A percentile compares a stretch with the other conserved stretches of the same genome.
Conservation (phyloP, 1,284 basidiomycete genomes). For the Erythrobasidium hasegawianum region DNA sequence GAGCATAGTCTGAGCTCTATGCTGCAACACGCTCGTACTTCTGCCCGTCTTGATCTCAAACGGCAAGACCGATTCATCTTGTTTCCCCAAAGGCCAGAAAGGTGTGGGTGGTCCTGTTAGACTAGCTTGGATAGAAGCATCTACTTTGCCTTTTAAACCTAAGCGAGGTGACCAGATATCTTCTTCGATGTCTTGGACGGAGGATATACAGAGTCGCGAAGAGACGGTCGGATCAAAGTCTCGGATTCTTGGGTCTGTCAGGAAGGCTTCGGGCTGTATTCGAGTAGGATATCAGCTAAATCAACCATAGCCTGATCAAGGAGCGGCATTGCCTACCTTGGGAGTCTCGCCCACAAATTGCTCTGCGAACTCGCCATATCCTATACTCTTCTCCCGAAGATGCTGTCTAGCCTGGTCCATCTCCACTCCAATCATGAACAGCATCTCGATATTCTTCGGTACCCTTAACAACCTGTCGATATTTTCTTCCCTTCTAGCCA, state of each 20-base stretch:
- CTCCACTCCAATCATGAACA: conserved; percentile 61
- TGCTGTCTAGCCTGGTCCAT: conserved; percentile 64
- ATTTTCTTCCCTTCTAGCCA: conserved; percentile 35
- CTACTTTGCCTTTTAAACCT: conserved; percentile 92
- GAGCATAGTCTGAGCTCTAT: conserved; percentile 95
- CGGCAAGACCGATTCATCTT: conserved; percentile 57
- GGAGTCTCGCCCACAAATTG: conserved; percentile 61
- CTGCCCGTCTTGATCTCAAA: conserved; percentile 96
- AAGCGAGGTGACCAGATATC: conserved; percentile 95
- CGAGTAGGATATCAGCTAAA: background rate
- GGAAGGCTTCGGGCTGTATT: conserved; percentile 5
- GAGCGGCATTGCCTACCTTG: conserved; percentile 45
- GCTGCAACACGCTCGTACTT: conserved; percentile 72
- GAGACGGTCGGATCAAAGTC: conserved; percentile 50
- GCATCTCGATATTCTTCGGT: conserved; percentile 56
- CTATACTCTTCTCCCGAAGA: conserved; percentile 60
- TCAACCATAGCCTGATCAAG: background rate
- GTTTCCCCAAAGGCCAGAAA: conserved; percentile 47
- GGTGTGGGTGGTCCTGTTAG: conserved; percentile 50
- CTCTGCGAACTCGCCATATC: conserved; percentile 61
- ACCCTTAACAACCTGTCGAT: conserved; percentile 42
- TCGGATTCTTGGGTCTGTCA: conserved; percentile 59
- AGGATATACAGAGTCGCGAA: conserved; percentile 63
- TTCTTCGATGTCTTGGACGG: conserved; percentile 84
- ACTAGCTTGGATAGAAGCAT: conserved; percentile 69